Conservation (phyloP, 225 moss, liverwort and hornwort species). For the Bryum argenteum region DNA sequence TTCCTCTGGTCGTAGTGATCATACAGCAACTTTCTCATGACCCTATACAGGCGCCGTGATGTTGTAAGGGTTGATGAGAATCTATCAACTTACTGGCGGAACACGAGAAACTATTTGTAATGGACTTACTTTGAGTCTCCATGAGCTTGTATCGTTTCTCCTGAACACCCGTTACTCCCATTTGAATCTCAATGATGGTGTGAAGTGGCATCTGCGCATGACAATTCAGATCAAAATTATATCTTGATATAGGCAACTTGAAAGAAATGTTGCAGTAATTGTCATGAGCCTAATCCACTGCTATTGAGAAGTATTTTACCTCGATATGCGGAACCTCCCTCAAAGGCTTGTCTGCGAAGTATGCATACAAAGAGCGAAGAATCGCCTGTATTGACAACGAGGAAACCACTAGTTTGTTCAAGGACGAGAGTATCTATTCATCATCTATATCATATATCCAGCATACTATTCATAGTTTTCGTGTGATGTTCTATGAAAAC, state of each 20-base stretch:
- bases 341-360: slow-evolving; percentile 90
- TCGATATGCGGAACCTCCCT: slow-evolving; percentile 93
- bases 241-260: neutral
- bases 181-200: slow-evolving; percentile 94
- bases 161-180: slow-evolving; percentile 94
- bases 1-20: neutral
- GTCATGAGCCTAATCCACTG: neutral
- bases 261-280: neutral
- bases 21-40: neutral
- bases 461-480: neutral
- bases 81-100: neutral
- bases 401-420: slow-evolving; percentile 24
- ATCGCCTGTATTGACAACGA: slow-evolving; percentile 60
- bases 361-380: slow-evolving; percentile 90
- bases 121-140: slow-evolving; percentile 65
- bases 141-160: slow-evolving; percentile 99
- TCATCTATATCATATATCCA: slow-evolving; percentile 12
- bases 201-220: slow-evolving; percentile 85
- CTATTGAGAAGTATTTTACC: slow-evolving; percentile 41
- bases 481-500: neutral
- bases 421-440: slow-evolving; percentile 9
- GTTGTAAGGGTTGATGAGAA: neutral
- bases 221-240: slow-evolving; percentile 24
- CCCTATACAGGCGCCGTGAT: neutral
- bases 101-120: neutral